Conservation (phyloP, 164 flowering plant species). For the Nelumbo lutea region DNA sequence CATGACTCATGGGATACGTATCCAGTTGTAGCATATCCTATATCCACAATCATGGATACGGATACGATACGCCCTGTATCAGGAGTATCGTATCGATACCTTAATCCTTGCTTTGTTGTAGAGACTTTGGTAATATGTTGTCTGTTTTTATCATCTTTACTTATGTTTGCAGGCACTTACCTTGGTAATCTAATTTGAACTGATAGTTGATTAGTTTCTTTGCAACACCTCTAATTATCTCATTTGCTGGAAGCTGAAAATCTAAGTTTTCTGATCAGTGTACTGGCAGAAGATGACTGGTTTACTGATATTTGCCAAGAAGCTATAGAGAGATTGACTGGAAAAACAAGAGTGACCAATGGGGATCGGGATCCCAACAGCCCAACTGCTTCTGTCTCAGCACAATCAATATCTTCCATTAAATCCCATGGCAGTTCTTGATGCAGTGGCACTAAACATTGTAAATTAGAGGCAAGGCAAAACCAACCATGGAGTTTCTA, state of each 20-base stretch:
- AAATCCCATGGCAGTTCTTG: conserved; percentile 88
- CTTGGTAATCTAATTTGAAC: neutral
- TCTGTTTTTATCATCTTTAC: neutral
- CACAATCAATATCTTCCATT: conserved; percentile 81
- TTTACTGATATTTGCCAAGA: conserved; percentile 75
- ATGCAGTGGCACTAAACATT: neutral
- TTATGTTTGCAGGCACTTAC: neutral
- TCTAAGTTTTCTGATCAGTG: conserved; percentile 37
- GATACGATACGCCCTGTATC: too few species aligned
- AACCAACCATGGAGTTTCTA: conserved; percentile 2
- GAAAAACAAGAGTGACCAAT: conserved; percentile 54
- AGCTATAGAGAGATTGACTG: conserved; percentile 74
- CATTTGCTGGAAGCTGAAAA: conserved; percentile 1
- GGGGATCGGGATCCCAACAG: conserved; percentile 84
- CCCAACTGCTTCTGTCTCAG: conserved; percentile 95
- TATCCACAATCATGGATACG: too few species aligned
- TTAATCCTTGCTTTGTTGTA: too few species aligned
- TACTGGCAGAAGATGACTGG: conserved; percentile 94
- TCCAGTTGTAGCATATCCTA: too few species aligned
- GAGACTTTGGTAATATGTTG: too few species aligned
- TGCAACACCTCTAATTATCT: neutral
- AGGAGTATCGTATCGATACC: too few species aligned
- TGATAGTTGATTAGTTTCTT: neutral
- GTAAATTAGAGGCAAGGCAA: neutral
- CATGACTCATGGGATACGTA: too few species aligned